Base-by-base conservation (phyloP, 305 asterid genomes). In the Plantago rigida region DNA sequence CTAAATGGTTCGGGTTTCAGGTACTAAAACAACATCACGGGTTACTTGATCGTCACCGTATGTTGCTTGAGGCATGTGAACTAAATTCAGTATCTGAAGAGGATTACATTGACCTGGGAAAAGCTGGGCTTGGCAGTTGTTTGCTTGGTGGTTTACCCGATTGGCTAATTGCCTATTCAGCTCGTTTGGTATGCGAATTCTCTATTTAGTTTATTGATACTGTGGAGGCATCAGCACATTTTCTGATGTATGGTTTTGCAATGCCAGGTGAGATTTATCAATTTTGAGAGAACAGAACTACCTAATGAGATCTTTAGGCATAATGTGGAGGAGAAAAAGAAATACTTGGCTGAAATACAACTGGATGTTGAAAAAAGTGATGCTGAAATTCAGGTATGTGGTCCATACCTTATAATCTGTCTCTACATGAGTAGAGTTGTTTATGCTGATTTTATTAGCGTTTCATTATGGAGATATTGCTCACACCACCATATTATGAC, bases 61-160 rank as follows among this genome's bases (percentile, higher is more conserved):
- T 93, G 75, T 69, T 93, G 80, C 78, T 89, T 44, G 99, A 93
- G 81, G 96, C 99, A 42, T 89, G 97, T 60, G 97, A 93, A 80
- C 63, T 84, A 47, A 89, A 84, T 79, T 77, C 88, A 28, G 95
- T 84, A 63, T 82, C 93, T 44, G 96, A 93, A 71, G 99, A 93
- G 74, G 99, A 93, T 75, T 87, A 84, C 67, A 87, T 87, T 69
- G 99, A 87, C 24, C 80, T 93, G 69, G 81, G 94, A 53, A 84
- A 80, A 81, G 99, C 99, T 61, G 99, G 99, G 64, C 86, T 93
- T 57, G 99, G 99, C 56, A 89, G 96, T 73, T 93, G 99, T 77
- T 82, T 93, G 77, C 97, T 93, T 67, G 96, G 94, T 69, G 97
- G 97, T 53, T 69, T 93, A 67, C 97, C 99, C 44, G 93, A 87